Base-by-base conservation (phyloP, 176 grass and related monocot species). In the Hyparrhenia diplandra region DNA sequence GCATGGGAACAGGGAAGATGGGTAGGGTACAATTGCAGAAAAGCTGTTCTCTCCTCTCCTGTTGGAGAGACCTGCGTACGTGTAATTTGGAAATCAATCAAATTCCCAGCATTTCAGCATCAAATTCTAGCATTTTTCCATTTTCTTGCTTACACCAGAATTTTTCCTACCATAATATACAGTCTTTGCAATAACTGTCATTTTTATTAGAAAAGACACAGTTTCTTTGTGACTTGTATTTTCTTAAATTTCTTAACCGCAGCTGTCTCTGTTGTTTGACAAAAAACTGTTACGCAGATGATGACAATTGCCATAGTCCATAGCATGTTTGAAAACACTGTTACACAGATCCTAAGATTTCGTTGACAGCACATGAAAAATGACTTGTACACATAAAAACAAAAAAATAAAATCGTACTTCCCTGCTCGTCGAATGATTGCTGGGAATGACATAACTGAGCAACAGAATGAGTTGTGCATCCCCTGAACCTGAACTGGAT, bases 71-170 rank as follows among this genome's bases (percentile, higher is more conserved):
- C 66, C 17, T 3, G 18, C 36, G n/a, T n/a, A n/a, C n/a, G 20
- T 69, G 36, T 80, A 75, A 20, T 64, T 79, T 73, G 23, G 32
- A 88, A 84, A 84, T 79, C 57, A 84, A 74, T 79, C 43, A 24
- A 74, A 80, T 88, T 75, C 51, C 51, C 16, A 9, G 29, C 4
- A 7, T 80, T 80, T 80, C 24, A 43, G 34, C 20, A 37, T 77
- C 55, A n/a, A n/a, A n/a, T n/a, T n/a, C n/a, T n/a, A n/a, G n/a
- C n/a, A n/a, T n/a, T n/a, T n/a, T n/a, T n/a, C 28, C 27, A 23
- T 67, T 20, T 54, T 67, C n/a, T 67, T 55, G 34, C 16, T 16
- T 57, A 14, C 61, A 31, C 49, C 72, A 6, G 10, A 73, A 9
- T 3, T 18, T 34, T 49, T 52, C 13, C 16, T 51, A 73, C 41